A percentile compares a stretch with the other conserved stretches of the same genome.
Conservation (phyloP, 192 early-diverging fungal species). For the Coemansia sp. region DNA sequence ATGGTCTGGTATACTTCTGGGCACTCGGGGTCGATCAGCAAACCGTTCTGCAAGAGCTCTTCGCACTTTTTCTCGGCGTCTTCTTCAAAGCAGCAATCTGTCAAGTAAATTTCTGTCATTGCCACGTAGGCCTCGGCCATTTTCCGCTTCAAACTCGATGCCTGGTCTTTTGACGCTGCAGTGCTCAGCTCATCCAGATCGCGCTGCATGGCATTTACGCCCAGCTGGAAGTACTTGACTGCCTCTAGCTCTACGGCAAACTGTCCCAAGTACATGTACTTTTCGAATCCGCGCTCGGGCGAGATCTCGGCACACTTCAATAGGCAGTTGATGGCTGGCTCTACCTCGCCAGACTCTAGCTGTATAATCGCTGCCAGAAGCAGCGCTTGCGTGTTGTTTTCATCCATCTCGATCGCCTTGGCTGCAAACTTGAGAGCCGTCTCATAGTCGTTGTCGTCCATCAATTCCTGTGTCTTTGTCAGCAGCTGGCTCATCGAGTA, state of each 20-base stretch:
- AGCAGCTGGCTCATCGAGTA: conserved; percentile 64
- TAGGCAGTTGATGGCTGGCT: conserved; percentile 63
- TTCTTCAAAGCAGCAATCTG: conserved; percentile 94
- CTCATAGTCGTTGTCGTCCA: conserved; percentile 77
- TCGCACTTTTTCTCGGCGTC: conserved; percentile 88
- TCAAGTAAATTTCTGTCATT: conserved; percentile 96
- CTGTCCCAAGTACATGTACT: conserved; percentile 90
- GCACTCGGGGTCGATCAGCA: conserved; percentile 65
- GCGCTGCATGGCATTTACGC: conserved; percentile 63
- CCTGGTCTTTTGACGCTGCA: conserved; percentile 25
- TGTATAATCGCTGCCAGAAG: conserved; percentile 72
- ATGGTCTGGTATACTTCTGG: conserved; percentile 86
- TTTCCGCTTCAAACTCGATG: conserved; percentile 58
- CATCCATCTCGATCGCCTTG: conserved; percentile 65
- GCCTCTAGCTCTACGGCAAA: conserved; percentile 66
- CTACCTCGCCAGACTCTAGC: conserved; percentile 71
- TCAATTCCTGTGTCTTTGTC: conserved; percentile 60
- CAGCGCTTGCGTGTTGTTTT: conserved; percentile 59
- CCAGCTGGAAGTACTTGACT: conserved; percentile 68
- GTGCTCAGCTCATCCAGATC: conserved; percentile 45
- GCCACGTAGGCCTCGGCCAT: conserved; percentile 85
- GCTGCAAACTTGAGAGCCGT: conserved; percentile 69
- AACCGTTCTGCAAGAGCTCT: conserved; percentile 65
- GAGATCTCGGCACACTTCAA: conserved; percentile 59
- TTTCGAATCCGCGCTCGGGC: conserved; percentile 66